Conservation (phyloP, 352 stramenopile species). For the Pelagophyceae sp. region DNA sequence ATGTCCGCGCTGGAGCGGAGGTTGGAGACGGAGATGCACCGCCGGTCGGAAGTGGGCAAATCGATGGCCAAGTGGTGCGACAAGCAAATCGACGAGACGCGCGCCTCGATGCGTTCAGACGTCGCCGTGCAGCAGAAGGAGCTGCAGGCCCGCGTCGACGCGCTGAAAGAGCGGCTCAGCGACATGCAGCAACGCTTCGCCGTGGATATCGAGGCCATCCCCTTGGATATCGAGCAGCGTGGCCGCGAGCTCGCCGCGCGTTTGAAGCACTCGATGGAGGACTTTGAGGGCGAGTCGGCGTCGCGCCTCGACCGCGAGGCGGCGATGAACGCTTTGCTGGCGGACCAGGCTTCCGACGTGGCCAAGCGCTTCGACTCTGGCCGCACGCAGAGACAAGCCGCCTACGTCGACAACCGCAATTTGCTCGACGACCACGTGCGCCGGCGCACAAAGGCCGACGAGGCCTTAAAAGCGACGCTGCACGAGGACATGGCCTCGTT, state of each 20-base stretch:
- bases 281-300: slow-evolving; percentile 28
- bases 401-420: background rate
- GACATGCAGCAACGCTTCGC: slow-evolving; percentile 23
- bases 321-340: slow-evolving; percentile 17
- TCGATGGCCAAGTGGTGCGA: slow-evolving; percentile 32
- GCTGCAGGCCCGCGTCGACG: slow-evolving; percentile 22
- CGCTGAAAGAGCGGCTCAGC: slow-evolving; percentile 19
- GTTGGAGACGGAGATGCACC: slow-evolving; percentile 64
- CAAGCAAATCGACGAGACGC: background rate
- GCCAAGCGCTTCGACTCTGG: slow-evolving; percentile 23
- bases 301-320: slow-evolving; percentile 24
- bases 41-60: slow-evolving; percentile 73
- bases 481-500: slow-evolving; percentile 23
- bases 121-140: background rate
- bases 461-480: slow-evolving; percentile 11
- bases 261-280: slow-evolving; percentile 21
- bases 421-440: slow-evolving; percentile 23
- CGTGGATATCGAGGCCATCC: slow-evolving; percentile 22
- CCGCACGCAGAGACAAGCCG: slow-evolving; percentile 14
- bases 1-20: slow-evolving; percentile 64
- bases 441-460: slow-evolving; percentile 14
- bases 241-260: slow-evolving; percentile 16
- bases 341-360: slow-evolving; percentile 19
- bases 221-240: slow-evolving; percentile 24
- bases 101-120: background rate